These are phyloP conservation scores for Asterophora lycoperdoides DNA, from an alignment of 768 basidiomycete genomes.

Conservation along the genomic window DNA sequence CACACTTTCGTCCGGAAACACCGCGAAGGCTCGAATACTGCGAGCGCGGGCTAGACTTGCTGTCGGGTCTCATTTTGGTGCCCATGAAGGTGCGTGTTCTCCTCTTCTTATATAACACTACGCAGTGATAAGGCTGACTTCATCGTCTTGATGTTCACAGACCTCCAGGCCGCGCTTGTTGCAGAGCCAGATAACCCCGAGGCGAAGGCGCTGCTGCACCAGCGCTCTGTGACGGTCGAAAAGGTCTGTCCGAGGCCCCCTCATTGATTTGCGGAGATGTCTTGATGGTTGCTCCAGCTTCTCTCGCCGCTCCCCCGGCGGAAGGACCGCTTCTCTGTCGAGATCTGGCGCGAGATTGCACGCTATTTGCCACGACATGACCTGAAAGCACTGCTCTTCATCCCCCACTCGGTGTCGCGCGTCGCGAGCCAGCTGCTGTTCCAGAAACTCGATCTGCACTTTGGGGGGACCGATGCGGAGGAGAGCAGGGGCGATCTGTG, in stretches of 20 bases:
- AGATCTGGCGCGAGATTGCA: conserved; percentile 71
- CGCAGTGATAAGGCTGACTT: neutral
- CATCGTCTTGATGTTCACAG: conserved; percentile 29
- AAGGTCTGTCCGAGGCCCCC: conserved; percentile 38
- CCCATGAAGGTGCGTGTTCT: conserved; percentile 54
- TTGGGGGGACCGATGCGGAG: conserved; percentile 33
- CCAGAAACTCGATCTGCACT: conserved; percentile 59
- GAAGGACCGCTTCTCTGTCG: conserved; percentile 55
- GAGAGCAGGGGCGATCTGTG: conserved; percentile 18
- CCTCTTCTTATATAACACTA: conserved; percentile 4
- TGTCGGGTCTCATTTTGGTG: conserved; percentile 54
- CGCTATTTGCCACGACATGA: conserved; percentile 58
- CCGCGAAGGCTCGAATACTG: conserved; percentile 58
- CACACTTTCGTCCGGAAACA: conserved; percentile 44
- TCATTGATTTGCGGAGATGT: neutral
- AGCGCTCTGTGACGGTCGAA: conserved; percentile 51
- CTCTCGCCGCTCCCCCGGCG: conserved; percentile 38
- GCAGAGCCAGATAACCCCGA: conserved; percentile 69
- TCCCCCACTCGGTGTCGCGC: conserved; percentile 63
- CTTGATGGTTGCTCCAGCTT: conserved; percentile 22
- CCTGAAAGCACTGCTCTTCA: conserved; percentile 57
- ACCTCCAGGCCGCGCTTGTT: conserved; percentile 60
- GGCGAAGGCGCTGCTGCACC: conserved; percentile 55
- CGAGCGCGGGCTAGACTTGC: conserved; percentile 65
- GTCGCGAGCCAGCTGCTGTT: conserved; percentile 68